These are phyloP conservation scores for Phialocephala sp. DNA, from an alignment of 2,329 filamentous ascomycete genomes.

Conservation along the genomic window DNA sequence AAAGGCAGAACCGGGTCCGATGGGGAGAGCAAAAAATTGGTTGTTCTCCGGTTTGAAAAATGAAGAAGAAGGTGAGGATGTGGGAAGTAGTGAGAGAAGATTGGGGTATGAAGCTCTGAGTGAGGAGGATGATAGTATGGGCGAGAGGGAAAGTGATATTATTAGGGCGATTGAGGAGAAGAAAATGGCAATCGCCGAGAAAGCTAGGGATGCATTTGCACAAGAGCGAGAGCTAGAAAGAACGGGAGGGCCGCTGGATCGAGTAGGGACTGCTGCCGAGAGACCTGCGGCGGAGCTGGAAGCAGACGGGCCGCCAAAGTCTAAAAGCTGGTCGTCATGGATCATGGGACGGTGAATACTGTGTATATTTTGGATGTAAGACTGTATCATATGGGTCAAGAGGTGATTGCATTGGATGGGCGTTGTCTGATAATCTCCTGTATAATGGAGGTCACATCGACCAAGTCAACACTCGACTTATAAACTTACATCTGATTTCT, in stretches of 20 bases:
- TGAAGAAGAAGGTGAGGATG: conserved; percentile 38
- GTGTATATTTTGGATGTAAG: conserved; percentile 19
- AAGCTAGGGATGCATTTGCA: conserved; percentile 39
- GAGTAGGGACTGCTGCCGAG: conserved; percentile 32
- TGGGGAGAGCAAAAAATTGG: conserved; percentile 39
- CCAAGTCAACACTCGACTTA: conserved; percentile 27
- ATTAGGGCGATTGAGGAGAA: conserved; percentile 40
- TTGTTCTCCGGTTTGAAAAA: conserved; percentile 44
- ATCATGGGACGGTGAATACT: conserved; percentile 32
- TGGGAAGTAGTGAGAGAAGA: conserved; percentile 34
- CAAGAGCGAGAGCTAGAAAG: conserved; percentile 41
- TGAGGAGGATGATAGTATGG: conserved; percentile 34
- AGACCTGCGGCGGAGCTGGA: background rate
- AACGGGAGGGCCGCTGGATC: conserved; percentile 39
- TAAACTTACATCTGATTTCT: background rate
- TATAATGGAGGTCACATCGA: conserved; percentile 25
- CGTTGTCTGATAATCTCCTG: conserved; percentile 25
- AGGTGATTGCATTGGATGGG: conserved; percentile 32
- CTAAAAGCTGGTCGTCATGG: conserved; percentile 38
- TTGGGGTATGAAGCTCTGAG: conserved; percentile 35
- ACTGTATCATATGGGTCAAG: conserved; percentile 39
- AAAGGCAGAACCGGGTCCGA: conserved; percentile 38
- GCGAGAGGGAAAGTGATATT: conserved; percentile 37
- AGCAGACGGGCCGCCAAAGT: conserved; percentile 25
- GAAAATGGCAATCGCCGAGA: conserved; percentile 34